These are phyloP conservation scores for Acarospora socialis DNA, from an alignment of 2,329 filamentous ascomycete genomes.

Conservation along the genomic window DNA sequence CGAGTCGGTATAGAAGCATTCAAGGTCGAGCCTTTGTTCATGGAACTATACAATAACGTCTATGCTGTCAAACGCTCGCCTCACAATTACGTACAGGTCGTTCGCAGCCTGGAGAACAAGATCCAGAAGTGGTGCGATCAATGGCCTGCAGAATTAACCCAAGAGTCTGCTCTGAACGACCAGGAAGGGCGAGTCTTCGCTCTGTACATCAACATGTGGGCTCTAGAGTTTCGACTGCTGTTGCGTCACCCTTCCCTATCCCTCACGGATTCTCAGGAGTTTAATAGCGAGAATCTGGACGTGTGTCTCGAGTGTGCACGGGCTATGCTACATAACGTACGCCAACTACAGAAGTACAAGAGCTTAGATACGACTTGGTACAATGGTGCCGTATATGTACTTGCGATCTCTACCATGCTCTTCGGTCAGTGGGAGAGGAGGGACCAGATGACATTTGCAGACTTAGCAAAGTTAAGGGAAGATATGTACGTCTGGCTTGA, in stretches of 20 bases:
- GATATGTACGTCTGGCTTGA: slow-evolving; percentile 38
- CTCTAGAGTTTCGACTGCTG: slow-evolving; percentile 35
- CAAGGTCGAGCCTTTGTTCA: slow-evolving; percentile 50
- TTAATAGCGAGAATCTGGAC: slow-evolving; percentile 19
- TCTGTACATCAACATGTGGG: slow-evolving; percentile 35
- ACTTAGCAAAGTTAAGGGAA: slow-evolving; percentile 28
- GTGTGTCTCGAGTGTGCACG: slow-evolving; percentile 19
- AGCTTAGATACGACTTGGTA: slow-evolving; percentile 38
- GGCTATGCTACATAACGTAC: slow-evolving; percentile 18
- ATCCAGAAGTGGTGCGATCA: slow-evolving; percentile 48
- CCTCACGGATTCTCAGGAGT: slow-evolving; percentile 18
- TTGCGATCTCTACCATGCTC: slow-evolving; percentile 37
- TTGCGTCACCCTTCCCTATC: slow-evolving; percentile 41
- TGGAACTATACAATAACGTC: slow-evolving; percentile 64
- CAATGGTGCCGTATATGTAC: slow-evolving; percentile 34
- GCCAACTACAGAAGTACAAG: slow-evolving; percentile 30
- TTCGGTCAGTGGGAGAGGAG: slow-evolving; percentile 33
- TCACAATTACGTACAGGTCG: slow-evolving; percentile 46
- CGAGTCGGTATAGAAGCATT: slow-evolving; percentile 51
- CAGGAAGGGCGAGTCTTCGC: slow-evolving; percentile 35
- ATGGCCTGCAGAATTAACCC: slow-evolving; percentile 46
- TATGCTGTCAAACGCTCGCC: slow-evolving; percentile 54
- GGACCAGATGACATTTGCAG: slow-evolving; percentile 27
- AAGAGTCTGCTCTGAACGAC: slow-evolving; percentile 30
- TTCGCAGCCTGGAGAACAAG: slow-evolving; percentile 52